Evolutionary conservation across 176 grass and related monocot genomes (phyloP).

Genomic region (Pontederia crassipes): DNA sequence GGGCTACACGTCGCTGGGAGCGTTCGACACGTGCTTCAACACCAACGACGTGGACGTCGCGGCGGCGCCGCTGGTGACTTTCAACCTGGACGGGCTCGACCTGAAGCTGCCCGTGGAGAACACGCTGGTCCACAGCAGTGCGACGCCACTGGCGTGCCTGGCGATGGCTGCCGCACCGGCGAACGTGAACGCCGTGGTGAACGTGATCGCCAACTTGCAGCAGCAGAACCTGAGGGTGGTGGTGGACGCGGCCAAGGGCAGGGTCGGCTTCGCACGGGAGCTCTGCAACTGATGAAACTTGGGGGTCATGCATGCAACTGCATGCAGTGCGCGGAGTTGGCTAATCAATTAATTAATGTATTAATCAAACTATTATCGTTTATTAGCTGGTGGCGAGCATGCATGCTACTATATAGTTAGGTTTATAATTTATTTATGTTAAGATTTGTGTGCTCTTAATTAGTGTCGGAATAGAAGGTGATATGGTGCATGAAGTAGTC

Average conservation of each 20-base stretch:
- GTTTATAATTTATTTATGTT: neutral
- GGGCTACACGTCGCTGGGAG: constrained; percentile 84
- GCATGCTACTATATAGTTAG: neutral
- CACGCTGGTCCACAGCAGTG: constrained; percentile 90
- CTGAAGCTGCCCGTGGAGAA: constrained; percentile 73
- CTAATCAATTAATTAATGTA: no score
- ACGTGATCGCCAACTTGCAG: constrained; percentile 93
- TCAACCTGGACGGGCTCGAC: constrained; percentile 59
- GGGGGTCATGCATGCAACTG: neutral
- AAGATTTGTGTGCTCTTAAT: neutral
- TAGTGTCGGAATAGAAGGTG: no score
- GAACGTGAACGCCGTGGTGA: constrained; percentile 75
- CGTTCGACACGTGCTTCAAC: constrained; percentile 95
- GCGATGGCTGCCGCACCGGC: constrained; percentile 85
- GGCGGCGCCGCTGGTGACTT: constrained; percentile 41
- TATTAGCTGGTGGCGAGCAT: neutral
- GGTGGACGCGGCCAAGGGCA: constrained; percentile 53
- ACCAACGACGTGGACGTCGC: constrained; percentile 58
- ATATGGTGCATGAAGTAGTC: no score
- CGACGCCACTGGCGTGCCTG: constrained; percentile 70
- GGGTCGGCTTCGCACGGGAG: constrained; percentile 66
- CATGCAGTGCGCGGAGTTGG: constrained; percentile 9
- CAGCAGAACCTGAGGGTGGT: constrained; percentile 85
- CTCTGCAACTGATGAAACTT: constrained; percentile 42
- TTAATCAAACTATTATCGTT: no score